Base-by-base conservation (phyloP, 2,329 filamentous ascomycete genomes). In the Didymosphaeria variabile region DNA sequence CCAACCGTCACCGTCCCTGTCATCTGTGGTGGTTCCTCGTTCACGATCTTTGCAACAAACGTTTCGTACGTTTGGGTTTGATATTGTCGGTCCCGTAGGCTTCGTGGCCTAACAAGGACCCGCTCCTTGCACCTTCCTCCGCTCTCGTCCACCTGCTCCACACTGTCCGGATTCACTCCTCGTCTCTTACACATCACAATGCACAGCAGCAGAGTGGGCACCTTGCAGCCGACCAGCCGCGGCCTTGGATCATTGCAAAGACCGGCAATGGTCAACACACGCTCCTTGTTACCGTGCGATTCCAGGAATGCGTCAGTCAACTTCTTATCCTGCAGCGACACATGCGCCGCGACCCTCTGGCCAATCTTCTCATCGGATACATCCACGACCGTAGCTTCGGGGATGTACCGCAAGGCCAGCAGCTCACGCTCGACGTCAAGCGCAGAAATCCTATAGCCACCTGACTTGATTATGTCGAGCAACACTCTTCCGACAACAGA, bases 391-490 rank as follows among this genome's bases (percentile, higher is more conserved):
- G 83, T 84, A 5, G 82, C 83, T 70, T 86, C 85, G 50, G 81
- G 76, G 36, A 86, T 77, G 34, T 81, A 80, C 1, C 81, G 77
- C 55, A 86, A 66, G 0, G 79, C 77, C 26, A 86, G 75, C 64
- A 86, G 79, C 62, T 86, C 83, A 19, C 84, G 77, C 69, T 86
- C 85, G 32, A 86, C 83, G 53, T 86, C 84, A 12, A 86, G 72
- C 0, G 84, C 84, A 0, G 82, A 84, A 38, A 86, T 82, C 71
- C 86, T 86, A 65, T 86, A 86, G 0, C 85, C 85, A 17, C 84
- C 84, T 0, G 81, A 83, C 63, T 87, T 86, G 69, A 87, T 85
- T 34, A 87, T 79, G 63, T 86, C 84, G 7, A 85, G 78, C 19
- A 81, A 83, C 10, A 82, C 83, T 12, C 84, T 79, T 9, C 84